phyloP scores from a whole-genome alignment of 768 basidiomycete species.

The Tulasnella sp. region DNA sequence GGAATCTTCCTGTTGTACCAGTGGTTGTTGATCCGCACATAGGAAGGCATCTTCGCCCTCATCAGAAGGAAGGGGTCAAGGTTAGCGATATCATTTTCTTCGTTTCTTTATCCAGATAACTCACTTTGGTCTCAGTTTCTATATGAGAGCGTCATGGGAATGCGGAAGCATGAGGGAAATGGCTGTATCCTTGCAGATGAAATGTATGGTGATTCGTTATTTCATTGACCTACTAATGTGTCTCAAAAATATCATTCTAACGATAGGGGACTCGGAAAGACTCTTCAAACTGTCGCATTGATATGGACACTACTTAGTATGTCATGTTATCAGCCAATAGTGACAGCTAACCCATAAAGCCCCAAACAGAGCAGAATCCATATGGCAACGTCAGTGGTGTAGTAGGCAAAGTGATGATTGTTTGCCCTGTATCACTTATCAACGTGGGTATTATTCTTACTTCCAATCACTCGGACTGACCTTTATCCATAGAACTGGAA shows the following conservation, averaged over 20 bases:
- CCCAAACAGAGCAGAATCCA: conserved; percentile 63
- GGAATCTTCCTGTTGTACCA: conserved; percentile 50
- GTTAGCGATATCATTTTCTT: no score
- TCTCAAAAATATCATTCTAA: not conserved
- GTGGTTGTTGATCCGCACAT: conserved; percentile 90
- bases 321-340: conserved; percentile 23
- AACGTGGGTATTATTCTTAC: conserved; percentile 37
- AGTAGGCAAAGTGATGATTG: conserved; percentile 76
- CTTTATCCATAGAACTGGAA: conserved; percentile 69
- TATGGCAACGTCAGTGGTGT: conserved; percentile 44
- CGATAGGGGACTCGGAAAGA: conserved; percentile 92
- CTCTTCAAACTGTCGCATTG: conserved; percentile 83
- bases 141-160: conserved; percentile 93
- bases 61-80: conserved; percentile 72
- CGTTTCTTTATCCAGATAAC: not conserved
- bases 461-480: not conserved
- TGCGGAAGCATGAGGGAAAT: conserved; percentile 74
- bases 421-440: conserved; percentile 84
- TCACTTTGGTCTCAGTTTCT: conserved; percentile 48
- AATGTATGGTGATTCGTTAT: conserved; percentile 40
- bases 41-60: conserved; percentile 59
- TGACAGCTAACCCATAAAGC: not conserved
- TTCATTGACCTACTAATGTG: not conserved
- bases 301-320: conserved; percentile 85
- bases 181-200: conserved; percentile 97